These are phyloP conservation scores for Magnaporthales sp. DNA, from an alignment of 2,329 filamentous ascomycete species.

Conservation along the genomic window DNA sequence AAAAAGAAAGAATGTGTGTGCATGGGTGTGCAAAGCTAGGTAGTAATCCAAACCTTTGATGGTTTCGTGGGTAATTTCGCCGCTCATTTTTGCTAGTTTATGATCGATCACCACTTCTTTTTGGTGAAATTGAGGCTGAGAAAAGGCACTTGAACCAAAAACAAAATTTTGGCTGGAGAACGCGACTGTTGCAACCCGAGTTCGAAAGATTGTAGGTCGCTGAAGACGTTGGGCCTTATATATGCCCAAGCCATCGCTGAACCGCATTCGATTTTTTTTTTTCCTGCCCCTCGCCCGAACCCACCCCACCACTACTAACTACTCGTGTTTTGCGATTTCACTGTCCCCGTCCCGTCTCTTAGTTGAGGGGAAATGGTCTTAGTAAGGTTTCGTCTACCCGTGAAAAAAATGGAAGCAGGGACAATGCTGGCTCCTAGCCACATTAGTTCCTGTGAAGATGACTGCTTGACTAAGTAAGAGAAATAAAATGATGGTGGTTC, in stretches of 20 bases:
- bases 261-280: not conserved
- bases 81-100: slow-evolving; percentile 39
- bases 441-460: not conserved
- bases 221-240: not conserved
- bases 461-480: not conserved
- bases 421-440: not conserved
- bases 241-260: not conserved
- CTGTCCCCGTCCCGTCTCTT: not conserved
- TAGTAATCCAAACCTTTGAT: slow-evolving; percentile 53
- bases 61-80: slow-evolving; percentile 65
- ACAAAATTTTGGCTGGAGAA: not conserved
- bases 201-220: not conserved
- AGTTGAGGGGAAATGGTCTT: not conserved
- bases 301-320: not conserved
- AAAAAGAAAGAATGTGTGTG: slow-evolving; percentile 13
- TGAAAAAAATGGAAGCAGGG: not conserved
- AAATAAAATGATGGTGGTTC: not conserved
- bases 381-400: not conserved
- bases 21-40: not conserved
- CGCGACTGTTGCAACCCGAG: not conserved
- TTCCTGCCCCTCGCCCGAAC: not conserved
- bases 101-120: not conserved
- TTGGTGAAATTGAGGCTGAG: not conserved
- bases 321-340: not conserved
- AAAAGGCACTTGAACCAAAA: not conserved